Evolutionary conservation across 2,329 filamentous ascomycete species (phyloP).

Genomic region (Thielaviopsis musarum): DNA sequence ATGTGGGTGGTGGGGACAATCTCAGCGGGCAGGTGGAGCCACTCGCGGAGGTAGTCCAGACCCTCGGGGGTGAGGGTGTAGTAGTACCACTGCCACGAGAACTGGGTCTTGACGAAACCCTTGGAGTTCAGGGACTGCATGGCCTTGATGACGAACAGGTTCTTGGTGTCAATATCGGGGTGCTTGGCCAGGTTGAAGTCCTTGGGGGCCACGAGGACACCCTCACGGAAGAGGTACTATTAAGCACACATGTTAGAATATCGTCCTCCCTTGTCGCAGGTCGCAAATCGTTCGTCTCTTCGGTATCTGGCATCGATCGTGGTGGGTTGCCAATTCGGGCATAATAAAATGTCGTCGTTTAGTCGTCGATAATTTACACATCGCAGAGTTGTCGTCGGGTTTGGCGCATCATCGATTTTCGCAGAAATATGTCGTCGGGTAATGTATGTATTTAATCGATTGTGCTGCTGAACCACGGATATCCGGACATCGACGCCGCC

Average conservation of each 20-base stretch:
- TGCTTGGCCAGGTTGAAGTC: constrained; percentile 98
- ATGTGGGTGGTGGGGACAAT: constrained; percentile 99
- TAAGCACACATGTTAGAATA: constrained; percentile 9
- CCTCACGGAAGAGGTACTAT: constrained; percentile 90
- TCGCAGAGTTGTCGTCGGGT: background rate
- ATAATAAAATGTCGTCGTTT: constrained; percentile 13
- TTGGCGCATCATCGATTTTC: background rate
- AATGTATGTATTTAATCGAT: background rate
- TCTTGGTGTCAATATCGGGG: constrained; percentile 97
- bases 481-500: background rate
- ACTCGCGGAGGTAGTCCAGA: constrained; percentile 99
- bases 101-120: constrained; percentile 98
- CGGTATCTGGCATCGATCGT: background rate
- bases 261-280: background rate
- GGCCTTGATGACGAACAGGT: constrained; percentile 98
- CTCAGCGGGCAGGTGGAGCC: constrained; percentile 98
- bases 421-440: background rate
- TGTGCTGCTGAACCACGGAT: background rate
- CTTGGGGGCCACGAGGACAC: constrained; percentile 94
- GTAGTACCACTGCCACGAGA: constrained; percentile 99
- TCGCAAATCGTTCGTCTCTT: background rate
- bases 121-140: constrained; percentile 95
- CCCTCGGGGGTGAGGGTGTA: constrained; percentile 99
- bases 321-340: constrained; percentile 6
- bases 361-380: background rate